Evolutionary conservation across 78 protist species (phyloP).

Genomic region (Pelomyxa schiedti): DNA sequence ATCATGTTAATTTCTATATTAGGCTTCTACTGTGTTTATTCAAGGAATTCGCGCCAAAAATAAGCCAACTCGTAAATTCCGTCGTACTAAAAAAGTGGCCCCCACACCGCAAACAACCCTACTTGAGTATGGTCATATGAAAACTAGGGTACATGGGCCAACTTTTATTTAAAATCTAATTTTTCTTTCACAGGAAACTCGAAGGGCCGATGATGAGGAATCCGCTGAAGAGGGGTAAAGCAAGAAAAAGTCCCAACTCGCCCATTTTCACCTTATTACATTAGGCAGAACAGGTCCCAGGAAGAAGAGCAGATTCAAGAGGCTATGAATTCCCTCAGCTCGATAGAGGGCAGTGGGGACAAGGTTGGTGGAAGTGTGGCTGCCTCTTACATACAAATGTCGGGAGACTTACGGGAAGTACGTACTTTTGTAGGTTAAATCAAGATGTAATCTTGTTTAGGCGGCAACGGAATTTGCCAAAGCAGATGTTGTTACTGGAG

Average conservation of each 20-base stretch:
- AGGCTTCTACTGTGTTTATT: no score
- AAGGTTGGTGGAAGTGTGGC: slow-evolving; percentile 39
- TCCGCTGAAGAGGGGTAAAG: no score
- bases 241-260: no score
- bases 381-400: slow-evolving; percentile 17
- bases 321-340: slow-evolving; percentile 41
- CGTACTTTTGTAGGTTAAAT: background rate
- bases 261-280: no score
- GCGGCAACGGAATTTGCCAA: background rate
- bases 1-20: no score
- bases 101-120: slow-evolving; percentile 18
- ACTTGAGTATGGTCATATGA: slow-evolving; percentile 61
- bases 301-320: slow-evolving; percentile 32
- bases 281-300: no score
- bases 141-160: no score
- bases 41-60: slow-evolving; percentile 16
- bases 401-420: background rate
- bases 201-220: no score
- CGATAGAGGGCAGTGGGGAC: slow-evolving; percentile 1
- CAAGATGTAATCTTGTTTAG: background rate
- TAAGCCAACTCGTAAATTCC: slow-evolving; percentile 31
- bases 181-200: no score
- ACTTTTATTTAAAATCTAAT: no score
- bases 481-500: no score
- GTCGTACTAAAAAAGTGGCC: slow-evolving; percentile 1